A percentile compares a stretch with the other conserved stretches of the same genome.
These are phyloP conservation scores for Populus nigra DNA, from an alignment of 345 rosid species.

Conservation along the genomic window DNA sequence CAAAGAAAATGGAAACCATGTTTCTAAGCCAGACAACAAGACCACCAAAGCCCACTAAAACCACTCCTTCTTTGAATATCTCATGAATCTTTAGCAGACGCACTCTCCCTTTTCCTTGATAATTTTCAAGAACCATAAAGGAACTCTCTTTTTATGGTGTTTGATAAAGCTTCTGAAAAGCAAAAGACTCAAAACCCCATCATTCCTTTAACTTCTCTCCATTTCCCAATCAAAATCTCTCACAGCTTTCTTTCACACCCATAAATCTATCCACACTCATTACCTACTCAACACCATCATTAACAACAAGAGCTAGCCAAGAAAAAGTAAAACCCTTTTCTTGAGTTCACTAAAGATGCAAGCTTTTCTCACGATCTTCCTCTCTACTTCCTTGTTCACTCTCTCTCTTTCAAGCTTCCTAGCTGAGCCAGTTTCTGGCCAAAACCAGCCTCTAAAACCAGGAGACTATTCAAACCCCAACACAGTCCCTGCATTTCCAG, in stretches of 20 bases:
- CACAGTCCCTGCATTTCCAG: slow-evolving; percentile 88
- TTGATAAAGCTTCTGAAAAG: neutral
- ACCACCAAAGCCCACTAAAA: neutral
- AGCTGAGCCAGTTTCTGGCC: slow-evolving; percentile 50
- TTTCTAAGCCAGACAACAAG: neutral
- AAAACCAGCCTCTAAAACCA: slow-evolving; percentile 36
- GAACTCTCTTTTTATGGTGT: neutral
- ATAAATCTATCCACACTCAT: neutral
- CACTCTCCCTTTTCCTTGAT: neutral
- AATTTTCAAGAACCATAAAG: neutral
- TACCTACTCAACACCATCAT: neutral
- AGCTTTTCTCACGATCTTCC: slow-evolving; percentile 15
- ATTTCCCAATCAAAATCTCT: neutral
- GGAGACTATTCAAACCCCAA: slow-evolving; percentile 29
- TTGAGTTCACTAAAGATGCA: slow-evolving; percentile 27
- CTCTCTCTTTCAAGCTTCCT: slow-evolving; percentile 47
- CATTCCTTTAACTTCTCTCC: neutral
- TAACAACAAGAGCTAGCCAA: neutral
- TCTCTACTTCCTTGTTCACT: slow-evolving; percentile 18
- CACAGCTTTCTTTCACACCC: neutral
- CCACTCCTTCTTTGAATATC: slow-evolving; percentile 26
- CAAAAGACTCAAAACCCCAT: neutral
- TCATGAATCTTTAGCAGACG: slow-evolving; percentile 28
- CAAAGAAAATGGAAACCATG: neutral
- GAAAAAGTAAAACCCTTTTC: slow-evolving; percentile 15